Conservation (phyloP, 2,329 filamentous ascomycete species). For the Graphilbum fragrans region DNA sequence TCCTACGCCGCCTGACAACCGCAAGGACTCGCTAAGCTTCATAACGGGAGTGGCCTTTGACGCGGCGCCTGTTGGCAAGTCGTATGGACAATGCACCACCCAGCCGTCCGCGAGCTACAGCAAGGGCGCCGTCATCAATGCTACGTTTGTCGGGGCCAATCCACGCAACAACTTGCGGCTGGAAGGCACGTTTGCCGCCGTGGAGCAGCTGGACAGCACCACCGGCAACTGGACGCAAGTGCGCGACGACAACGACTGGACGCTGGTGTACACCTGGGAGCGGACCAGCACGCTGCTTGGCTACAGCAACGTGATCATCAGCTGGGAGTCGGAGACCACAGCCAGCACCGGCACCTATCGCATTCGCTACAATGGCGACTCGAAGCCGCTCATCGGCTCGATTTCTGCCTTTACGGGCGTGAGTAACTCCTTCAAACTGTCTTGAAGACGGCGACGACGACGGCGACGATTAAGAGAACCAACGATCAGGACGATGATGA, state of each 20-base stretch:
- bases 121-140: constrained; percentile 47
- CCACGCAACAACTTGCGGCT: constrained; percentile 75
- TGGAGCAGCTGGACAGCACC: constrained; percentile 46
- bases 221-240: constrained; percentile 47
- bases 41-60: constrained; percentile 73
- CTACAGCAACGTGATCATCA: constrained; percentile 61
- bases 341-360: constrained; percentile 55
- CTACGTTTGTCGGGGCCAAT: constrained; percentile 72
- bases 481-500: neutral
- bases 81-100: constrained; percentile 52
- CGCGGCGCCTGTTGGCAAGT: constrained; percentile 47
- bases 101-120: constrained; percentile 39
- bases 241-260: constrained; percentile 73
- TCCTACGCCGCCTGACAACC: constrained; percentile 65
- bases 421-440: constrained; percentile 17
- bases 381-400: constrained; percentile 52
- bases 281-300: constrained; percentile 58
- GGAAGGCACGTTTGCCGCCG: constrained; percentile 63
- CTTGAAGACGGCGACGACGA: neutral
- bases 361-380: constrained; percentile 70
- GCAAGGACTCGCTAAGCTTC: constrained; percentile 62
- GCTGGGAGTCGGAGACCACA: constrained; percentile 63
- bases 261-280: constrained; percentile 67
- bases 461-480: neutral
- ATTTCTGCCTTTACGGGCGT: constrained; percentile 35